Evolutionary conservation across 805 yeast genomes (phyloP), one percentile per base, ranked within the genome.

Genomic region (Isabelozyma gotoi): DNA sequence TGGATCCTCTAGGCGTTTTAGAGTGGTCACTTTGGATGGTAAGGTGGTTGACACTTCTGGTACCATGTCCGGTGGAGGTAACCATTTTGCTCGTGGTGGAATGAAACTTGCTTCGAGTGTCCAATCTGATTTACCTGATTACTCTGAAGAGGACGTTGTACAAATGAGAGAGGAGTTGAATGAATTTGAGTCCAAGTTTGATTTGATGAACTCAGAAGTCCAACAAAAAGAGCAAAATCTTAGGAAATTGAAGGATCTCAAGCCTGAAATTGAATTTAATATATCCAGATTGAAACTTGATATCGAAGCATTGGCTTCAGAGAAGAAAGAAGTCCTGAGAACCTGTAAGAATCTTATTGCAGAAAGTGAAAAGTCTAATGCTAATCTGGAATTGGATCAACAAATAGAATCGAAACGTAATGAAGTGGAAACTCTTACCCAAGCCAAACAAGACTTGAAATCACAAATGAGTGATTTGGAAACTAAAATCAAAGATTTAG

Each of bases 31-130:
- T 0, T 62, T 90, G 7, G 96, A 88, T 61, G 99, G 99, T 18
- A 85, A 89, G 53, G 70, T 94, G 17, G 92, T 94, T 44, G 97
- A 91, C 55, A 81, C 84, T 12, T 86, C 96, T 2, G 99, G 99
- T 63, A 88, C 97, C 1, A 83, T 95, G 84, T 82, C 96, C 38
- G 99, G 99, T 55, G 99, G 99, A 66, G 99, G 98, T 41, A 77
- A 74, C 42, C 71, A 77, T 33, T 77, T 75, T 7, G 74, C 78
- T 14, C 77, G 77, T 40, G 99, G 98, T 5, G 84, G 85, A 2
- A 89, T 94, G 96, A 80, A 75, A 45, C 65, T 76, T 33, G 59
- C 70, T 0, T 71, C 78, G 15, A 65, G 68, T 4, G 53, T 68
- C 1, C 47, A 47, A 6, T 49, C 59, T 3, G 55, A 52, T 17